Evolutionary conservation across 768 basidiomycete genomes (phyloP), one percentile per base, ranked within the genome.

Genomic region (Cystoderma amianthinum): DNA sequence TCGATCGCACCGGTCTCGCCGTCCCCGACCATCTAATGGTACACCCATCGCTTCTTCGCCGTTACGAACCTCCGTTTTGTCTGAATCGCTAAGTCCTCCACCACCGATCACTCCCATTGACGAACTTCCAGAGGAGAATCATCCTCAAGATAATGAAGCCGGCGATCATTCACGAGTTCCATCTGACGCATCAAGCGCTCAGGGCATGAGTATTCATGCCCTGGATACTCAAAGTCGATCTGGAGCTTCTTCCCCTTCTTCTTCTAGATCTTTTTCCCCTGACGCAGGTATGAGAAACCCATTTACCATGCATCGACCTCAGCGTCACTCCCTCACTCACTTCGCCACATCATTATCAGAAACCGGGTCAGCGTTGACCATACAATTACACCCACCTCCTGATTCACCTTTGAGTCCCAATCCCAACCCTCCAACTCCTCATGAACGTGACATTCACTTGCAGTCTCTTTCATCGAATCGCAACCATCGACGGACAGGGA

Each of bases 251-350:
- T 72, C 73, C 30, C 64, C 67, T 36, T 52, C 65, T 36, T 71
- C 71, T 44, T 73, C 78, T 38, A 69, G 78, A 55, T 82, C 84
- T 46, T 71, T 67, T 44, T 80, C 82, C 42, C 75, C 79, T 56
- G 69, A 72, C 61, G 72, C 78, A 85, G 85, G 85, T 87, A 82
- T 83, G 84, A 75, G 76, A 65, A 84, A 74, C 77, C 81, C 77
- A 59, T 87, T 86, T 74, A 76, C 75, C 69, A 72, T 70, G 65
- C 76, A 77, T 76, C 80, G 80, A 59, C 75, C 74, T 64, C 76
- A 73, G 45, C 73, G 63, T 58, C 72, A 65, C 56, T 77, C 78
- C 56, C 70, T 81, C 74, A 79, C 80, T 77, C 77, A 80, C 67
- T 69, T 78, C 68, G 75, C 73, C 56, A 63, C 64, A 48, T 68